Base-by-base conservation (phyloP, 1,139 yeast genomes). In the Yamadazyma kanchanaburiensis region DNA sequence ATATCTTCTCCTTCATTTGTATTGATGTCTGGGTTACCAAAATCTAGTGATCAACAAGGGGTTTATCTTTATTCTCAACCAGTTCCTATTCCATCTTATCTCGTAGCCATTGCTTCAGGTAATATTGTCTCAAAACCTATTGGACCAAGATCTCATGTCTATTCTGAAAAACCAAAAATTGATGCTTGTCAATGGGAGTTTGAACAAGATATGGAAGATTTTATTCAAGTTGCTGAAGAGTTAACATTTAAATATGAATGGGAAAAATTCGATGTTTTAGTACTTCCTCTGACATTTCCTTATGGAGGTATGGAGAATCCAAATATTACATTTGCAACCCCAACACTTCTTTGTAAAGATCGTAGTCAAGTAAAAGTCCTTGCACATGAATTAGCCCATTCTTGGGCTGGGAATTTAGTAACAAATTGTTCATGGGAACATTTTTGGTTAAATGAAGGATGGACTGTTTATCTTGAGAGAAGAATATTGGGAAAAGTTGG, bases 261-360 rank as follows among this genome's bases (percentile, higher is more conserved):
- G 67, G 37, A 43, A 3, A 40, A 51, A 14, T 60, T 53, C 33
- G 64, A 60, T 40, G 55, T 60, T 3, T 46, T 60, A 33, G 60
- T 60, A 4, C 43, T 60, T 15, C 66, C 66, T 2, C 42, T 50
- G 29, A 54, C 58, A 31, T 60, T 60, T 42, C 67, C 67, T 2
- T 60, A 60, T 35, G 67, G 67, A 11, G 67, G 66, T 9, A 60
- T 60, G 67, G 67, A 60, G 36, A 60, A 58, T 35, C 67, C 67
- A 17, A 60, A 60, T 34, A 51, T 59, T 36, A 58, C 65, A 1
- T 61, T 57, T 40, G 61, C 59, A 18, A 60, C 67, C 1, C 66
- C 67, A 0, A 59, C 65, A 3, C 46, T 60, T 27, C 51, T 60
- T 13, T 47, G 62, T 40, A 51, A 52, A 25, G 67, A 60, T 35